Base-by-base conservation (phyloP, 1,284 basidiomycete genomes). In the Irpex sp. region DNA sequence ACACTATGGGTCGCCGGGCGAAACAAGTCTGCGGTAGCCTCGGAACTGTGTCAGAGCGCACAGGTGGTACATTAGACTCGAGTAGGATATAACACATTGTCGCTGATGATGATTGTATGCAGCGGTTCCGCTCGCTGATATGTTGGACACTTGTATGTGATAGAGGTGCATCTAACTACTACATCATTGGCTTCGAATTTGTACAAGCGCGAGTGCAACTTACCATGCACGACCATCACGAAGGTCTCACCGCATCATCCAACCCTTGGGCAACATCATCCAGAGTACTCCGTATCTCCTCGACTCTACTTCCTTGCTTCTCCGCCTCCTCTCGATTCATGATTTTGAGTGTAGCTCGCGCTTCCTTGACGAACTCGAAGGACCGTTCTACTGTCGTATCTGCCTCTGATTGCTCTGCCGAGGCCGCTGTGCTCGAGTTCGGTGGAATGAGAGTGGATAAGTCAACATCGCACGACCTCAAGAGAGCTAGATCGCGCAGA, bases 401-500 rank as follows among this genome's bases (percentile, higher is more conserved):
- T 31, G 77, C 69, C 3, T 72, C 71, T 1, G 48, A 38, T 38
- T 66, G 69, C 54, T 78, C 74, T 34, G 77, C 69, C 4, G 72
- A 70, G 1, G 48, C 37, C 26, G 52, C 38, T 21, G 40, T 37
- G 15, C 68, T 26, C 9, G 68, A 49, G 4, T 70, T 47, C 31
- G 67, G 51, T 17, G 71, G 66, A 31, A 78, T 70, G 36, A 85
- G 67, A 36, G 85, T 67, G 17, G 81, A 76, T 15, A 89, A 68
- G 69, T 89, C 83, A 38, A 85, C 65, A 55, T 82, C 83, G 5
- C 85, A 85, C 21, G 85, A 84, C 49, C 87, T 83, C 21, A 92
- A 75, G 36, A 90, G 74, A 2, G 90, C 89, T 36, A 92, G 82
- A 73, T 92, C 91, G n/a, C 82, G 85, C 49, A 92, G 78, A 2